Conservation (phyloP, 257 asterid species). For the Gynochthodes officinalis region DNA sequence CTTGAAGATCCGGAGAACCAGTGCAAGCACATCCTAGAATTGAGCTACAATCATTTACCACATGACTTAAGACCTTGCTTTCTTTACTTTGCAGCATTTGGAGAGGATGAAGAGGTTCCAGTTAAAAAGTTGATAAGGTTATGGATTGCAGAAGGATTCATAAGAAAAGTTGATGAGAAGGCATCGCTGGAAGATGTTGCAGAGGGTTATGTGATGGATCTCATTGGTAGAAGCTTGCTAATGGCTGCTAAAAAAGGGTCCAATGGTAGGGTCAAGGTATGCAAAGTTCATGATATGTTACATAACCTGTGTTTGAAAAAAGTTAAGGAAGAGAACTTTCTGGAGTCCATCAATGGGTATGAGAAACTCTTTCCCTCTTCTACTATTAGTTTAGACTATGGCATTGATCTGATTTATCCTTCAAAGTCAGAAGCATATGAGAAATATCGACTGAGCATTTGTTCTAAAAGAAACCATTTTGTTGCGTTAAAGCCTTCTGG, state of each 20-base stretch:
- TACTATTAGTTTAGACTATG: background rate
- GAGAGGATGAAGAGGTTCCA: background rate
- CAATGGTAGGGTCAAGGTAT: background rate
- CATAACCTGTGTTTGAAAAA: background rate
- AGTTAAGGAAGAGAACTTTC: background rate
- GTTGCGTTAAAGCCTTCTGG: background rate
- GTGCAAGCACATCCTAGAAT: background rate
- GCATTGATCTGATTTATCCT: background rate
- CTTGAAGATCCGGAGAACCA: background rate
- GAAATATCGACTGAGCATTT: background rate
- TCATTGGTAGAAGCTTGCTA: constrained; percentile 17
- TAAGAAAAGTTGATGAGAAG: no score
- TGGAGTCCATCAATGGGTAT: background rate
- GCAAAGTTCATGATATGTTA: constrained; percentile 9
- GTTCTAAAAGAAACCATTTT: constrained; percentile 2
- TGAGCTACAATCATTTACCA: constrained; percentile 19
- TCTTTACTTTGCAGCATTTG: constrained; percentile 18
- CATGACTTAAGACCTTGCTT: constrained; percentile 15
- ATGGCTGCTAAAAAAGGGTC: background rate
- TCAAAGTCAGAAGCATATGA: background rate
- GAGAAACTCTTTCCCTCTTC: background rate
- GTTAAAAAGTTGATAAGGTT: constrained; percentile 3
- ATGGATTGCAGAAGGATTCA: constrained; percentile 17
- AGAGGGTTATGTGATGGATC: constrained; percentile 8
- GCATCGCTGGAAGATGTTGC: constrained; percentile 13